phyloP scores from a whole-genome alignment of 108 stramenopile genomes.

The Seminavis robusta region DNA sequence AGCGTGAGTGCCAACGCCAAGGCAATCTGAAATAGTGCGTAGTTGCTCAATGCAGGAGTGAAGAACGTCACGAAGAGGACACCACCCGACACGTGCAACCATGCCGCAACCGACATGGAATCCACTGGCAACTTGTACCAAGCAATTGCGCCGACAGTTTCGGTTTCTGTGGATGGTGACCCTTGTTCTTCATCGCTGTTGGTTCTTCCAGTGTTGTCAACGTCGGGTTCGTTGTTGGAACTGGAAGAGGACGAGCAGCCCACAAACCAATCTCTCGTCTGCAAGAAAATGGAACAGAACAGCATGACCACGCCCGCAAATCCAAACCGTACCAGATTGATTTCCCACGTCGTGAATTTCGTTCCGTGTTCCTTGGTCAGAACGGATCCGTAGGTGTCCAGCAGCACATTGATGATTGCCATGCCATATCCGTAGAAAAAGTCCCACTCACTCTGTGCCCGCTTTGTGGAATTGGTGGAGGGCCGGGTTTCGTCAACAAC shows the following conservation, averaged over 20 bases:
- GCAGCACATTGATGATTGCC: slow-evolving; percentile 67
- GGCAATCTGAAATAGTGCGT: slow-evolving; percentile 81
- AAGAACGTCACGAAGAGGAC: slow-evolving; percentile 80
- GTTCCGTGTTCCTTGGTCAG: slow-evolving; percentile 74
- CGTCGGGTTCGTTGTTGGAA: slow-evolving; percentile 1
- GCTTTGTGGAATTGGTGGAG: not conserved
- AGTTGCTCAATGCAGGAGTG: slow-evolving; percentile 72
- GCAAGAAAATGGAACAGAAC: slow-evolving; percentile 35
- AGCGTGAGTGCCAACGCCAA: slow-evolving; percentile 73
- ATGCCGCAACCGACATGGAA: slow-evolving; percentile 34
- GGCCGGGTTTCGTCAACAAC: too few relatives aligned
- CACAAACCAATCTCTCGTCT: slow-evolving; percentile 3
- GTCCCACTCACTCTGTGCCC: too few relatives aligned
- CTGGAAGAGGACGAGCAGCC: not conserved
- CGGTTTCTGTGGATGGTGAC: too few relatives aligned
- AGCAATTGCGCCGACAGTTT: too few relatives aligned
- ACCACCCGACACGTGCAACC: slow-evolving; percentile 55
- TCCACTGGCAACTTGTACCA: slow-evolving; percentile 51
- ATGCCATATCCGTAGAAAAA: slow-evolving; percentile 45
- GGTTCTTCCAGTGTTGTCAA: not conserved
- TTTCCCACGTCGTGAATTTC: slow-evolving; percentile 75
- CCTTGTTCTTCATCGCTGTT: slow-evolving; percentile 9
- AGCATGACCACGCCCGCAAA: slow-evolving; percentile 68
- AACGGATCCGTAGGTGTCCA: slow-evolving; percentile 72
- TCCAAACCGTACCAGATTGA: slow-evolving; percentile 86